A percentile compares a stretch with the other conserved stretches of the same genome.
Conservation (phyloP, 169 alveolate genomes). For the Amoebophrya sp. region DNA sequence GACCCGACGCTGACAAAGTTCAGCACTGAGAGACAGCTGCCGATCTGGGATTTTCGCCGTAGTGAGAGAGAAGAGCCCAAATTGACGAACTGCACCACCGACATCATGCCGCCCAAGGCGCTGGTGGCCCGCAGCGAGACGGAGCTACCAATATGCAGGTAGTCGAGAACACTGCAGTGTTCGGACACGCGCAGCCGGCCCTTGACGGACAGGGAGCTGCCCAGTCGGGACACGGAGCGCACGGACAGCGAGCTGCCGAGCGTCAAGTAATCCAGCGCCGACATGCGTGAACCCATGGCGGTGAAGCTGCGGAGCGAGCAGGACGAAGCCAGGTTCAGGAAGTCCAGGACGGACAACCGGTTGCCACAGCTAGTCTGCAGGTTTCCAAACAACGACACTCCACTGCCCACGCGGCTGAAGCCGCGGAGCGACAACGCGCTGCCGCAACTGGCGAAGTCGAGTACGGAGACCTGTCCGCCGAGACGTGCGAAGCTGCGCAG, state of each 20-base stretch:
- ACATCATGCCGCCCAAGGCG: neutral
- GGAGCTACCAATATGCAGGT: conserved; percentile 24
- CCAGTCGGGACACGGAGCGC: conserved; percentile 28
- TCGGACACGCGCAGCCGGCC: neutral
- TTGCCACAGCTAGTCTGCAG: neutral
- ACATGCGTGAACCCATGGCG: neutral
- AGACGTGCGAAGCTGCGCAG: conserved; percentile 23
- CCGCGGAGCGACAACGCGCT: neutral
- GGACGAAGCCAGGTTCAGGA: neutral
- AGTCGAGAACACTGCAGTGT: neutral
- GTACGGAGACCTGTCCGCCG: neutral
- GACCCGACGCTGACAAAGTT: conserved; percentile 28
- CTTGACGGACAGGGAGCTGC: neutral
- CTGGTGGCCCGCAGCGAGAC: neutral
- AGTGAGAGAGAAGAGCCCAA: neutral
- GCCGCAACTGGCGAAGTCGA: neutral
- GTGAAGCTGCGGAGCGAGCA: neutral
- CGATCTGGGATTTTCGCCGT: neutral
- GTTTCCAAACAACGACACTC: neutral
- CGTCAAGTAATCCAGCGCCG: conserved; percentile 26
- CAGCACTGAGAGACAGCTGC: conserved; percentile 23
- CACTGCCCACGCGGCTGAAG: neutral
- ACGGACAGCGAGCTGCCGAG: conserved; percentile 2
- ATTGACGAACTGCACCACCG: neutral
- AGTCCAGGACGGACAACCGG: neutral